Evolutionary conservation across 805 yeast genomes (phyloP), one percentile per base, ranked within the genome.

Genomic region (Saccharomycopsis oosterbeekiorum): DNA sequence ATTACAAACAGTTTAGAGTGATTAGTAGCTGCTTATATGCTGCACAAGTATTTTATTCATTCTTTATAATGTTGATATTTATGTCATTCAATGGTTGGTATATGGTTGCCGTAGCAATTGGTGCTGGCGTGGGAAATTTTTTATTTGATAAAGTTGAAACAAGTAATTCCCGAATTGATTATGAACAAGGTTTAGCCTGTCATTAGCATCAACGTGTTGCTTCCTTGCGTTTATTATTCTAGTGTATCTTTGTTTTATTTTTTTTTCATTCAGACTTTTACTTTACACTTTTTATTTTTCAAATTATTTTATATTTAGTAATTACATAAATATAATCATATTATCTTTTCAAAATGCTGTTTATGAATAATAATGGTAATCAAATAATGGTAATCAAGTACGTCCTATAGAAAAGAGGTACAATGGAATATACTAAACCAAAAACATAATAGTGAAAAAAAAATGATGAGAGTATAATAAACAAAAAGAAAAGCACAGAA

Each of bases 1-100:
- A n/a, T 9, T 47, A 47, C n/a, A 47, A 47, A 17, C 14, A 19
- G 12, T 54, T 43, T 19, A 54, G 40, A 26, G 12, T 53, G 21
- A 57, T 47, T 21, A 50, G 29, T 15, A 43, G 60, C 9, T 21
- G 36, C 15, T 66, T 79, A 42, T 87, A 87, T 68, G 91, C 85
- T 0, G 63, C 81, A 10, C 88, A 85, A 68, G 88, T 86, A 4
- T 84, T 84, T 0, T 86, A 83, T 68, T 84, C 90, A 2, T 85
- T 86, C 68, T 74, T 84, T 75, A 73, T 84, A 67, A 88, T 89
- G 96, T 79, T 88, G 66, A 81, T 89, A 0, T 89, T 88, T 67
- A 89, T 89, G 96, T 87, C 93, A 5, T 89, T 86, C 71, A 88
- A 88, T 69, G 89, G 93, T 12, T 89, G 92, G 92, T 79, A 84